Conservation (phyloP, 2,329 filamentous ascomycete species). For the Neopestalotiopsis sp. region DNA sequence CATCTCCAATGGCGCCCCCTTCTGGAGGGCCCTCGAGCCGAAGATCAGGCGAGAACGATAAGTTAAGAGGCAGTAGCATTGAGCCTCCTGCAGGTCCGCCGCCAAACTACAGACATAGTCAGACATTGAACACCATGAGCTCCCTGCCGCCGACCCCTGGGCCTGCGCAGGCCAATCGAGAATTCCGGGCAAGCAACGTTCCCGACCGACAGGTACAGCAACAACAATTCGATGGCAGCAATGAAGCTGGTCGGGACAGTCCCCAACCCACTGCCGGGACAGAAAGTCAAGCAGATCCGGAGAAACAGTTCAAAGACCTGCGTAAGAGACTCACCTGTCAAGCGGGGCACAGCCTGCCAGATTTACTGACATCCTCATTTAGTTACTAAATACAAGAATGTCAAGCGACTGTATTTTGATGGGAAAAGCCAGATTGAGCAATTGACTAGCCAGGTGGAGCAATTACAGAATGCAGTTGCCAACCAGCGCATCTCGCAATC, state of each 20-base stretch:
- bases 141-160: constrained; percentile 46
- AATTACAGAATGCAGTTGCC: constrained; percentile 95
- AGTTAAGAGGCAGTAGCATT: constrained; percentile 43
- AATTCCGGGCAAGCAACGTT: constrained; percentile 45
- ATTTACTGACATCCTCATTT: constrained; percentile 36
- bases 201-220: constrained; percentile 33
- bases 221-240: constrained; percentile 43
- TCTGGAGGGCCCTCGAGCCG: constrained; percentile 49
- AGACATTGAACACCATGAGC: constrained; percentile 48
- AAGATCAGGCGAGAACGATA: constrained; percentile 56
- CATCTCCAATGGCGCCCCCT: constrained; percentile 54
- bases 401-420: constrained; percentile 97
- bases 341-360: constrained; percentile 2
- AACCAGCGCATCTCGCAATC: constrained; percentile 95
- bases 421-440: constrained; percentile 91
- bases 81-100: constrained; percentile 53
- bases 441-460: constrained; percentile 85
- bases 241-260: constrained; percentile 59
- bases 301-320: constrained; percentile 63
- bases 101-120: constrained; percentile 58
- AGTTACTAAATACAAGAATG: constrained; percentile 97
- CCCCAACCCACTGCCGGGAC: constrained; percentile 56
- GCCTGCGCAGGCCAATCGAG: constrained; percentile 38
- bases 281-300: constrained; percentile 49
- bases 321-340: constrained; percentile 44